phyloP scores from a whole-genome alignment of 108 stramenopile species.

The Schizochytrium sp. region DNA sequence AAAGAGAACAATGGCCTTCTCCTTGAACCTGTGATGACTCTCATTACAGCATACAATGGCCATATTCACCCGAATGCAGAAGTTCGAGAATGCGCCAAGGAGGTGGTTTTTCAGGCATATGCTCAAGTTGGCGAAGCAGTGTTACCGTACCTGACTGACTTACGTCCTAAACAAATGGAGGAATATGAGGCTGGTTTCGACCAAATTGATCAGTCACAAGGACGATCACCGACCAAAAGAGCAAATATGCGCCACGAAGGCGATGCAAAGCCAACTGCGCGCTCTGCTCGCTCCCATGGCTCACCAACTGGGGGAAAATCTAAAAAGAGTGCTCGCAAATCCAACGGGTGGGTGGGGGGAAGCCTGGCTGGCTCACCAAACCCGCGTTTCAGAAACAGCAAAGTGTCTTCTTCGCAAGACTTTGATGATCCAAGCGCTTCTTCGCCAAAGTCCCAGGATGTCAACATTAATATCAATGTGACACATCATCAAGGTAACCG shows the following conservation, averaged over 20 bases:
- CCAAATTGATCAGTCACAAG: conserved; percentile 36
- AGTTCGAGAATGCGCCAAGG: conserved; percentile 61
- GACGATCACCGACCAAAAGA: not conserved
- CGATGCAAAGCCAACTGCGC: not conserved
- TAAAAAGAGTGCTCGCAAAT: conserved; percentile 20
- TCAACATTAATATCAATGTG: conserved; percentile 50
- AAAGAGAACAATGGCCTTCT: not conserved
- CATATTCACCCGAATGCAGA: conserved; percentile 60
- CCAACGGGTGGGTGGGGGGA: not conserved
- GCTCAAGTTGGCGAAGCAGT: conserved; percentile 29
- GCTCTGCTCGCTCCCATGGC: conserved; percentile 28
- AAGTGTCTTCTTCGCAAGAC: not conserved
- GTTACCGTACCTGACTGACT: not conserved
- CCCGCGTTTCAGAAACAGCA: not conserved
- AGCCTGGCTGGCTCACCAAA: not conserved
- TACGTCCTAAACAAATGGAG: conserved; percentile 57
- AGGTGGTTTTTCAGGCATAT: conserved; percentile 23
- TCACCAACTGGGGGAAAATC: conserved; percentile 15
- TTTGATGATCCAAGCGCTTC: not conserved
- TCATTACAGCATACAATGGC: not conserved
- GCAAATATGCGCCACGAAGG: not conserved
- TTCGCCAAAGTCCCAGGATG: not conserved
- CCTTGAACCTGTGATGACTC: conserved; percentile 35
- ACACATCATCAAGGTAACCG: not conserved
- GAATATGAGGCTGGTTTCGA: conserved; percentile 61